A percentile compares a stretch with the other conserved stretches of the same genome.
phyloP scores from a whole-genome alignment of 2,329 filamentous ascomycete genomes.

The Fusarium sp. region DNA sequence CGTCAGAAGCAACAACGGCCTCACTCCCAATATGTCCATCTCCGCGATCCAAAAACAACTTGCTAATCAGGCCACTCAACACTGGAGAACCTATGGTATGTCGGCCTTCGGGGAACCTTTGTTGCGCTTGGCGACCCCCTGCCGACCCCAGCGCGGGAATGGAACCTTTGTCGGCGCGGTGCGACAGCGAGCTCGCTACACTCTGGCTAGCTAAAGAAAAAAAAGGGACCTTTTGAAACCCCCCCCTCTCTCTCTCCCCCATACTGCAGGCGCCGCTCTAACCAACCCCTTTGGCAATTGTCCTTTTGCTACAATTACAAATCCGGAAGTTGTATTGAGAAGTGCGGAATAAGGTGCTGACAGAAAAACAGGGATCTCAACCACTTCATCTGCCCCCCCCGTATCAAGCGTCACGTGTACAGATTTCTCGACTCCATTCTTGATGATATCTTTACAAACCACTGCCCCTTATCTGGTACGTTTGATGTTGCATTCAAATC shows the following conservation, averaged over 20 bases:
- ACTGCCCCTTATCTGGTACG: not conserved
- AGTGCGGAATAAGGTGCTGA: not conserved
- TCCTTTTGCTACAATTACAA: not conserved
- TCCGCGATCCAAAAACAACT: constrained; percentile 10
- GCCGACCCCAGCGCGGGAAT: not conserved
- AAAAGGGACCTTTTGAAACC: constrained; percentile 27
- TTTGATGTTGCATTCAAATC: not conserved
- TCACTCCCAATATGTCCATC: not conserved
- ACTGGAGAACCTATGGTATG: not conserved
- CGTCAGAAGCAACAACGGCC: not conserved
- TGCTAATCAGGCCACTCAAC: not conserved
- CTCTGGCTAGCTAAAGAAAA: not conserved
- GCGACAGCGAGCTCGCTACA: not conserved
- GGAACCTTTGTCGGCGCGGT: constrained; percentile 26
- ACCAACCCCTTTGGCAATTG: not conserved
- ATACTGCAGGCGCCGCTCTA: not conserved
- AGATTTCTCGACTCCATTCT: not conserved
- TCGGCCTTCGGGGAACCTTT: constrained; percentile 30
- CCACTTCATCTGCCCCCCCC: not conserved
- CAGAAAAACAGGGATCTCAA: not conserved
- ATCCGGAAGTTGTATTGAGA: not conserved
- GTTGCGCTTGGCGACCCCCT: constrained; percentile 24
- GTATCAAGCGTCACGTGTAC: not conserved
- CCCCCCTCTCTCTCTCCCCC: not conserved
- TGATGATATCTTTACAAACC: not conserved